These are phyloP conservation scores for Neopestalotiopsis clavispora DNA, from an alignment of 2,329 filamentous ascomycete species.

Conservation along the genomic window DNA sequence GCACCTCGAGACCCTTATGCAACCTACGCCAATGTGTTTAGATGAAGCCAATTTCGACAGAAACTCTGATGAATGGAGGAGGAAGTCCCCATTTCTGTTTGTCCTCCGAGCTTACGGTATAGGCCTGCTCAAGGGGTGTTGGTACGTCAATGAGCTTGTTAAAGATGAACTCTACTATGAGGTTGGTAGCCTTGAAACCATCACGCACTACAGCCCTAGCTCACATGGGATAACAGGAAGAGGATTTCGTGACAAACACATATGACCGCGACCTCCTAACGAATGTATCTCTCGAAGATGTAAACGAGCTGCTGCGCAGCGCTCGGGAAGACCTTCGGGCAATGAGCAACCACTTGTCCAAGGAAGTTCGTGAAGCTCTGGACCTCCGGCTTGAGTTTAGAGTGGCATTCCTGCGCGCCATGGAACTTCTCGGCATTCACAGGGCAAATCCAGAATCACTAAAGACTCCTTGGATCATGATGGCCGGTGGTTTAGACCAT, in stretches of 20 bases:
- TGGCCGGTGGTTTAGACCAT: slow-evolving; percentile 53
- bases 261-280: slow-evolving; percentile 82
- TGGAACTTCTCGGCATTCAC: slow-evolving; percentile 52
- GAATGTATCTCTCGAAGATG: slow-evolving; percentile 60
- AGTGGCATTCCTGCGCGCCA: slow-evolving; percentile 62
- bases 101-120: slow-evolving; percentile 87
- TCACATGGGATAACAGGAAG: slow-evolving; percentile 64
- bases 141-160: slow-evolving; percentile 77
- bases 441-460: slow-evolving; percentile 49
- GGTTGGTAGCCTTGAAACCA: slow-evolving; percentile 47
- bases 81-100: slow-evolving; percentile 54
- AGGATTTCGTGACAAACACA: slow-evolving; percentile 93
- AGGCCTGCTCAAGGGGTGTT: slow-evolving; percentile 81
- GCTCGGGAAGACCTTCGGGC: slow-evolving; percentile 43
- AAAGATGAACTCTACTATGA: slow-evolving; percentile 90
- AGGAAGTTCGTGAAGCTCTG: slow-evolving; percentile 59
- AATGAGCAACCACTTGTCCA: slow-evolving; percentile 28
- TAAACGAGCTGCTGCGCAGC: slow-evolving; percentile 56
- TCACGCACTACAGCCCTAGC: not conserved
- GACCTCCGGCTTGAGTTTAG: slow-evolving; percentile 70
- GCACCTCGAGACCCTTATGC: slow-evolving; percentile 84
- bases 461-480: slow-evolving; percentile 56
- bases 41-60: slow-evolving; percentile 54
- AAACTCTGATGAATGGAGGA: slow-evolving; percentile 32
- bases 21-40: slow-evolving; percentile 68